Evolutionary conservation across 2,329 filamentous ascomycete genomes (phyloP), one percentile per base, ranked within the genome.

Genomic region (Trichoderma koningiopsis): DNA sequence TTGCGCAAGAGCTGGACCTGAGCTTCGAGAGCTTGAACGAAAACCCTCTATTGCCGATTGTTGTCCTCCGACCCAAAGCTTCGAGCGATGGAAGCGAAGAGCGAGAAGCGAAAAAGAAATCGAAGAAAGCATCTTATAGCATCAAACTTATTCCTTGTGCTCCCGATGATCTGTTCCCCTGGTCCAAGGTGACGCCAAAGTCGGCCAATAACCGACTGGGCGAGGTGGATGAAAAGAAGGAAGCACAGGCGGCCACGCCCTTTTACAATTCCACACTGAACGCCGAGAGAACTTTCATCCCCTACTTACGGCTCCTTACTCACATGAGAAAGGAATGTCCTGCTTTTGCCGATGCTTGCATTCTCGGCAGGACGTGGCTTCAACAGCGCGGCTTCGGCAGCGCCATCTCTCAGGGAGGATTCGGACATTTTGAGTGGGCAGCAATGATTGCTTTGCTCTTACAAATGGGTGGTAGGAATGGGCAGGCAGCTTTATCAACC

Each of bases 381-480:
- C 90, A 90, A 73, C 95, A 98, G 80, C 88, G 95, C 68, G 94
- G 94, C 0, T 92, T 97, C 73, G 86, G 86, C 19, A 87, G 92
- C 56, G 83, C 86, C 27, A 80, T 94, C n/a, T 85, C 88, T 2
- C 83, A 85, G 55, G 95, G 96, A 56, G 96, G 96, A 0, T 97
- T 99, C 77, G 96, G 96, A 3, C 89, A 93, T 73, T 97, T 97
- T 72, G 96, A 99, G 78, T 98, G 93, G 93, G 87, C 92, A 0
- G 82, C 88, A n/a, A 82, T 96, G 60, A 87, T 94, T 77, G 92
- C 94, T 37, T 83, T 97, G 16, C 83, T 98, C 2, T 84, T 98
- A 53, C 89, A 93, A 78, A 88, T 88, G n/a, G 92, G 92, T 31
- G 91, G 90, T 7, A 86, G 88, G 7, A 90, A 90, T 70, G 91